Evolutionary conservation across 192 early-diverging fungal genomes (phyloP).

Genomic region (Coemansia sp.): DNA sequence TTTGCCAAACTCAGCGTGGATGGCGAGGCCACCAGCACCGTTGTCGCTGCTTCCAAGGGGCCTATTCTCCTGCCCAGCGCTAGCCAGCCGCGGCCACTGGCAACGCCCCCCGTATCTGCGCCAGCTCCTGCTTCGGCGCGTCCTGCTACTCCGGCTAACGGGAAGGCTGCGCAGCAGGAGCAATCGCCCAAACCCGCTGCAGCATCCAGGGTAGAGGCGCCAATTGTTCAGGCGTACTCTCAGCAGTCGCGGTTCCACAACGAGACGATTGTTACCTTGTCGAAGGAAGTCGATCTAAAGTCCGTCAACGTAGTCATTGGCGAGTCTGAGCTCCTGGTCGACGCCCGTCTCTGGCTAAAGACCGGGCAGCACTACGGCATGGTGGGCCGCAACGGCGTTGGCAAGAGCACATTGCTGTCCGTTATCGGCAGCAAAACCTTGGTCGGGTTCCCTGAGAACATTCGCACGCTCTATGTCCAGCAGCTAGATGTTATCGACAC

Average conservation of each 20-base stretch:
- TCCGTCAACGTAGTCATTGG: conserved; percentile 74
- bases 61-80: conserved; percentile 19
- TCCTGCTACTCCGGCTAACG: neutral
- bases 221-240: conserved; percentile 64
- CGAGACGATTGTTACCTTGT: conserved; percentile 74
- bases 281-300: conserved; percentile 78
- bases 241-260: conserved; percentile 83
- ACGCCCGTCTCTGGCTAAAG: conserved; percentile 75
- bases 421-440: conserved; percentile 81
- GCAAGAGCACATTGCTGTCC: conserved; percentile 95
- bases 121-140: neutral
- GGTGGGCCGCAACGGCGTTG: conserved; percentile 91
- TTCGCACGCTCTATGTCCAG: conserved; percentile 76
- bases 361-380: conserved; percentile 74
- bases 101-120: neutral
- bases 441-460: conserved; percentile 80
- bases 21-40: neutral
- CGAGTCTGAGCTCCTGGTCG: conserved; percentile 66
- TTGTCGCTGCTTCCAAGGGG: neutral
- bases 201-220: conserved; percentile 35
- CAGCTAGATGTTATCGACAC: conserved; percentile 67
- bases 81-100: conserved; percentile 1
- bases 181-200: neutral
- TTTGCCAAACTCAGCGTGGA: conserved; percentile 44
- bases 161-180: neutral